Evolutionary conservation across 2,329 filamentous ascomycete genomes (phyloP), one percentile per base, ranked within the genome.

Genomic region (Monosporascus cannonballus): DNA sequence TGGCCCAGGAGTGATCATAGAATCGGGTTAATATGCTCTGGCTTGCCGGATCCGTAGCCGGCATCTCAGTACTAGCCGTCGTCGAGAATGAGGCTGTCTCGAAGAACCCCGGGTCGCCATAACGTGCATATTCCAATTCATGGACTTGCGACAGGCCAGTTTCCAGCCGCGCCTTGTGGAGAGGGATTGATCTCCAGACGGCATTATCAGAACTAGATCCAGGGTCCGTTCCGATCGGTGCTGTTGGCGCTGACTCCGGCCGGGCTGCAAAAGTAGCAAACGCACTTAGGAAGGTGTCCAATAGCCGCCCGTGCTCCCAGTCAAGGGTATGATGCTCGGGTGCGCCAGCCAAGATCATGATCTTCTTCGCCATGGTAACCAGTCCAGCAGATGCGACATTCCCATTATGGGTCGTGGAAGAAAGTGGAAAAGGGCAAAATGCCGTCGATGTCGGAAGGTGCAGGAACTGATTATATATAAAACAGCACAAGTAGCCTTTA

Each of bases 1-100:
- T 72, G 2, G 84, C 80, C 48, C 95, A 78, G 0, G 90, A 94
- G 62, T 93, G 83, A 57, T 94, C 82, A 61, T 90, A 88, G 67
- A 94, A 95, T 52, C 85, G 78, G 3, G 81, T 79, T 3, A 85
- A 68, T 0, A 75, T 56, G 18, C 72, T 65, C 27, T 68, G 57
- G 48, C 56, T 67, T 3, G 65, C 66, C 8, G 73, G 73, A 47
- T 71, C 68, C 18, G 55, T 46, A 2, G 63, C 58, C 22, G 60
- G 54, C 1, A 62, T 55, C 25, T 54, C 56, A 8, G 59, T 60
- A n/a, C 52, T 41, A 11, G 59, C 56, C 9, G 63, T 60, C 34
- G 68, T 59, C 6, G 73, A 73, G 14, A 74, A 59, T 27, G 73
- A 69, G 3, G 72, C 69, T 1, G 74, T 72, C 18, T 72, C 75